phyloP scores from a whole-genome alignment of 495 filamentous ascomycete genomes.

The Aspergillus kassunensis region DNA sequence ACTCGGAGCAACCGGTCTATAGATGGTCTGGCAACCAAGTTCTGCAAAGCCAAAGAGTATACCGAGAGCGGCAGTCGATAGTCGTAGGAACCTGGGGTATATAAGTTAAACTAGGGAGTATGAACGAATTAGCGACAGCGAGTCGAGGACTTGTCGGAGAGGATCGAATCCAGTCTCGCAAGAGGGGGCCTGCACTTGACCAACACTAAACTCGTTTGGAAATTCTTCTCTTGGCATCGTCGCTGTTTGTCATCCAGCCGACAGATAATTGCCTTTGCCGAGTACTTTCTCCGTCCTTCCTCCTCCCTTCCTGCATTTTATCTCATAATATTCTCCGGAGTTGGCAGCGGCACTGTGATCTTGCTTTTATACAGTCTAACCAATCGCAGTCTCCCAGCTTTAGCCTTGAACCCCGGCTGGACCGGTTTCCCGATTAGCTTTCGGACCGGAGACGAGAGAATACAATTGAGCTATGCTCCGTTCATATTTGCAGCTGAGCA shows the following conservation, averaged over 20 bases:
- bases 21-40: slow-evolving; percentile 16
- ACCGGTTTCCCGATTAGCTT: slow-evolving; percentile 10
- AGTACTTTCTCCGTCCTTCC: background rate
- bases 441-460: too few species aligned
- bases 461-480: slow-evolving; percentile 40
- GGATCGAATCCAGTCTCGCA: slow-evolving; percentile 25
- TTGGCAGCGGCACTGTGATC: too few species aligned
- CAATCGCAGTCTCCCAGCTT: background rate
- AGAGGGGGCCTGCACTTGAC: slow-evolving; percentile 26
- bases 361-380: too few species aligned
- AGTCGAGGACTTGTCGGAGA: slow-evolving; percentile 25
- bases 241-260: slow-evolving; percentile 7
- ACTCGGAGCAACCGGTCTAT: slow-evolving; percentile 27
- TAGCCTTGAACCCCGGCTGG: slow-evolving; percentile 9
- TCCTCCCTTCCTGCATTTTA: background rate
- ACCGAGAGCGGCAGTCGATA: background rate
- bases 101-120: slow-evolving; percentile 8
- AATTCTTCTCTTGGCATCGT: slow-evolving; percentile 24
- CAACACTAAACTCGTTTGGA: slow-evolving; percentile 19
- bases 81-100: background rate
- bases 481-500: slow-evolving; percentile 29
- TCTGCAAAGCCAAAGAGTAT: slow-evolving; percentile 16
- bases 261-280: too few species aligned
- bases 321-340: background rate
- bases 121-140: slow-evolving; percentile 8